Percentiles rank a stretch among this genome's conserved stretches.
These are phyloP conservation scores for Eremochloa ophiuroides DNA, from an alignment of 176 grass and related monocot species.

Conservation along the genomic window DNA sequence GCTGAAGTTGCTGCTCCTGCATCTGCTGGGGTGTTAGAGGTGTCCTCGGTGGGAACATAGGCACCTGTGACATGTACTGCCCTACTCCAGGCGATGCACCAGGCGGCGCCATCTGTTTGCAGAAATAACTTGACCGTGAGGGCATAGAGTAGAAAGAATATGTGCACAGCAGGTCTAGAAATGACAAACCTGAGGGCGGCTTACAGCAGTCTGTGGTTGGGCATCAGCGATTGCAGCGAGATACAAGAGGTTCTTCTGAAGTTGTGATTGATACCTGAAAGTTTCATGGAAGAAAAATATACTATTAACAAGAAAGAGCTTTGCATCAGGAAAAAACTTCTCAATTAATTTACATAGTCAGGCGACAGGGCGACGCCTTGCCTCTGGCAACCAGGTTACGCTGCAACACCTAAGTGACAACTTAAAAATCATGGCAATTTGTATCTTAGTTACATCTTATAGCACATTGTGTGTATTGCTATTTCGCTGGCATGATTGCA, in stretches of 20 bases:
- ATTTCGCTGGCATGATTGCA: background rate
- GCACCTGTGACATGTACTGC: constrained; percentile 62
- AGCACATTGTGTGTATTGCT: background rate
- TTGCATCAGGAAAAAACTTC: background rate
- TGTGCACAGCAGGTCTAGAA: background rate
- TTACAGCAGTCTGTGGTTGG: constrained; percentile 64
- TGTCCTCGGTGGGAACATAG: constrained; percentile 65
- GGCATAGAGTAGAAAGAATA: background rate
- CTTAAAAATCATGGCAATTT: background rate
- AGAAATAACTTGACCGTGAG: constrained; percentile 31
- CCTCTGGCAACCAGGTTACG: background rate
- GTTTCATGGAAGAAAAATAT: constrained; percentile 9
- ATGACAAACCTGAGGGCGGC: constrained; percentile 69
- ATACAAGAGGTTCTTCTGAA: constrained; percentile 95
- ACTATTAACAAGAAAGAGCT: background rate
- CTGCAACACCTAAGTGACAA: background rate
- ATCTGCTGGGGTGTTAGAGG: constrained; percentile 74
- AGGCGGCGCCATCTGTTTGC: constrained; percentile 58
- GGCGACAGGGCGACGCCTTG: background rate
- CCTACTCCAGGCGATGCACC: constrained; percentile 41
- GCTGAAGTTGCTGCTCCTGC: constrained; percentile 76
- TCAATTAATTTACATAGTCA: background rate
- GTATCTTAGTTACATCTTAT: constrained; percentile 5
- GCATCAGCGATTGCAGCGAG: constrained; percentile 92
- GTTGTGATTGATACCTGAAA: constrained; percentile 91